These are phyloP conservation scores for Talaromyces sp. DNA, from an alignment of 2,329 filamentous ascomycete species.

Conservation along the genomic window DNA sequence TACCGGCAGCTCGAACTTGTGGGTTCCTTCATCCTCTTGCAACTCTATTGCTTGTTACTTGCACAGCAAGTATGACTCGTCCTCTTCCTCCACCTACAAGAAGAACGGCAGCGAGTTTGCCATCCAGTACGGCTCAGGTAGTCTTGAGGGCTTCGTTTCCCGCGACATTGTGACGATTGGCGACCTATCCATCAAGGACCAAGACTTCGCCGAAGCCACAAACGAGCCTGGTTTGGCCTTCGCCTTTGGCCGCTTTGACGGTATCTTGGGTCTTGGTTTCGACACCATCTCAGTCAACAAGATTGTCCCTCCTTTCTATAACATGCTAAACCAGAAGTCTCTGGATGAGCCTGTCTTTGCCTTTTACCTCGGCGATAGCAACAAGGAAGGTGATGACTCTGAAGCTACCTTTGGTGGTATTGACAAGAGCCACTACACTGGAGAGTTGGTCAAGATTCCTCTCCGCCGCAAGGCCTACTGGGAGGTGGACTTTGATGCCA, in stretches of 20 bases:
- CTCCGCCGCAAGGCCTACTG: conserved; percentile 99
- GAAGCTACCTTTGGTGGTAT: conserved; percentile 89
- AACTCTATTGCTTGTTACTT: conserved; percentile 97
- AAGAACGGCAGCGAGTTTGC: conserved; percentile 89
- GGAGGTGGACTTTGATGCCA: conserved; percentile 94
- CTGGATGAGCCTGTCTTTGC: conserved; percentile 91
- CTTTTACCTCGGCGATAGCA: conserved; percentile 84
- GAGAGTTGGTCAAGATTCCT: conserved; percentile 88
- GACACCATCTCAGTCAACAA: conserved; percentile 96
- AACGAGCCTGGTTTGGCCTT: conserved; percentile 95
- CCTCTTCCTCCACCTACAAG: conserved; percentile 84
- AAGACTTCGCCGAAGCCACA: conserved; percentile 95
- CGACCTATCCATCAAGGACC: conserved; percentile 80
- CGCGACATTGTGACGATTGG: conserved; percentile 84
- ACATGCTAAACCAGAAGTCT: conserved; percentile 84
- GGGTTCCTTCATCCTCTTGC: conserved; percentile 90
- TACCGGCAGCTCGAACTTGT: conserved; percentile 97
- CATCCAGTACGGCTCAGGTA: conserved; percentile 94
- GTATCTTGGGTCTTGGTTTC: conserved; percentile 90
- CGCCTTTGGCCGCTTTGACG: conserved; percentile 95
- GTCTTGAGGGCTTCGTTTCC: conserved; percentile 89
- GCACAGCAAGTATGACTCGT: conserved; percentile 94
- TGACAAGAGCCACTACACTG: conserved; percentile 75
- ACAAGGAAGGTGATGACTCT: conserved; percentile 70
- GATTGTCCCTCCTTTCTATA: conserved; percentile 94